Evolutionary conservation across 148 eudicot genomes (phyloP).

Genomic region (Chenopodium suecicum): DNA sequence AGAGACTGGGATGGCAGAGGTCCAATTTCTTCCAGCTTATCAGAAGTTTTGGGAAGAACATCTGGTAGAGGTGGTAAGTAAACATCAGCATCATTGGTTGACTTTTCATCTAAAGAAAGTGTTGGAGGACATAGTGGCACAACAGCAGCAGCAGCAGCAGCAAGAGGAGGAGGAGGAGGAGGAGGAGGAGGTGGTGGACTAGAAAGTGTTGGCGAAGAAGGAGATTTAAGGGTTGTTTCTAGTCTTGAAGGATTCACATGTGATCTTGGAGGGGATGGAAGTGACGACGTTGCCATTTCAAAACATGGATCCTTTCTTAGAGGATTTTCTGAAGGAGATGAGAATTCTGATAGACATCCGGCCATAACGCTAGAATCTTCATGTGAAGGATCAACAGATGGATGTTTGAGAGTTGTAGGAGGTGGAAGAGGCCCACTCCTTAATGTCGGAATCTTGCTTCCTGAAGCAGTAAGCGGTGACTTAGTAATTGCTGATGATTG

Average conservation of each 20-base stretch:
- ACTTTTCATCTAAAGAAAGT: conserved; percentile 4
- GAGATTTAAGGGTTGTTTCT: conserved; percentile 12
- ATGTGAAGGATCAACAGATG: not conserved
- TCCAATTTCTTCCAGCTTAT: conserved; percentile 3
- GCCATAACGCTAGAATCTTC: conserved; percentile 8
- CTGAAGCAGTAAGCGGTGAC: conserved; percentile 5
- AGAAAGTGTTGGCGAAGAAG: conserved; percentile 24
- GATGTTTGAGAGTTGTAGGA: not conserved
- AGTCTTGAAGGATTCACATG: conserved; percentile 14
- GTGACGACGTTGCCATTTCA: conserved; percentile 17
- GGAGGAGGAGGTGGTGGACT: not conserved
- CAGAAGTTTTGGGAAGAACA: not conserved
- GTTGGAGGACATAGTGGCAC: conserved; percentile 6
- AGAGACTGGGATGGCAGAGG: conserved; percentile 16
- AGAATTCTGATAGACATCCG: not conserved
- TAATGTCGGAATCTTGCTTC: not conserved
- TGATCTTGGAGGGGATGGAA: conserved; percentile 22
- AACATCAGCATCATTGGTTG: not conserved
- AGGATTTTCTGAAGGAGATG: conserved; percentile 24
- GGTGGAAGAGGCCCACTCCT: not conserved
- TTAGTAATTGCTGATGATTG: conserved; percentile 20
- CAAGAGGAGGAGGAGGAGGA: not conserved
- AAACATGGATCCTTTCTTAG: not conserved
- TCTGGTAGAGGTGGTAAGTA: not conserved
- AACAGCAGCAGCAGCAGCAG: not conserved